phyloP scores from a whole-genome alignment of 495 filamentous ascomycete genomes.

The Patellaria atrata region DNA sequence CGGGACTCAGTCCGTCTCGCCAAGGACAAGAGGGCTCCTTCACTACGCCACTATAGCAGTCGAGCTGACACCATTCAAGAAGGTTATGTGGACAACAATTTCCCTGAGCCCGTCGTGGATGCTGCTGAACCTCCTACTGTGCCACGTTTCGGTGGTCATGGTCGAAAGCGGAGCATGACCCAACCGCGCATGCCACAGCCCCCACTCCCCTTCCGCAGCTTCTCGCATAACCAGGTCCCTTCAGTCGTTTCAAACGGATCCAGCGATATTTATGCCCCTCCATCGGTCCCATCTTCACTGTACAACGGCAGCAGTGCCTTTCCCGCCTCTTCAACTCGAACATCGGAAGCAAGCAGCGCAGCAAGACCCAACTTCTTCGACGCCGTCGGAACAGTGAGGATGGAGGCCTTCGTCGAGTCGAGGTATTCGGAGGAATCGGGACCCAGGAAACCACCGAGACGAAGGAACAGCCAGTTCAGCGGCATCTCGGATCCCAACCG shows the following conservation, averaged over 20 bases:
- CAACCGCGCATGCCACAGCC: constrained; percentile 49
- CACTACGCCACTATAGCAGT: constrained; percentile 16
- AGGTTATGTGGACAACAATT: constrained; percentile 3
- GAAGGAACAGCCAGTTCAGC: constrained; percentile 20
- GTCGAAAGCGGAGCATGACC: constrained; percentile 74
- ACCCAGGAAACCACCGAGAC: constrained; percentile 1
- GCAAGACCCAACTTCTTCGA: constrained; percentile 48
- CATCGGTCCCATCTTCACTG: constrained; percentile 18
- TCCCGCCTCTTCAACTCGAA: constrained; percentile 12
- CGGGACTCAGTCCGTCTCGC: constrained; percentile 85
- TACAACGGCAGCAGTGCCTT: constrained; percentile 18
- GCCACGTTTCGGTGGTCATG: constrained; percentile 56
- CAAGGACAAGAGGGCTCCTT: constrained; percentile 54
- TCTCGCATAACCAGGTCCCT: constrained; percentile 46
- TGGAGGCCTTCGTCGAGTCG: constrained; percentile 85
- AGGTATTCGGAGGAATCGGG: constrained; percentile 21
- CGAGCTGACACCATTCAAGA: constrained; percentile 23
- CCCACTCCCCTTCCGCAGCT: constrained; percentile 50
- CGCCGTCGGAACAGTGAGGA: constrained; percentile 78
- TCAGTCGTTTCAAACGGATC: constrained; percentile 21
- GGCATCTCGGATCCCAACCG: constrained; percentile 18
- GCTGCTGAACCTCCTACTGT: constrained; percentile 66
- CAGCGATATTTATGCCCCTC: constrained; percentile 21
- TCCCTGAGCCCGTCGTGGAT: constrained; percentile 14
- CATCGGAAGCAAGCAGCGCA: constrained; percentile 21